These are phyloP conservation scores for Botrytis fabae DNA, from an alignment of 2,329 filamentous ascomycete genomes.

Conservation along the genomic window DNA sequence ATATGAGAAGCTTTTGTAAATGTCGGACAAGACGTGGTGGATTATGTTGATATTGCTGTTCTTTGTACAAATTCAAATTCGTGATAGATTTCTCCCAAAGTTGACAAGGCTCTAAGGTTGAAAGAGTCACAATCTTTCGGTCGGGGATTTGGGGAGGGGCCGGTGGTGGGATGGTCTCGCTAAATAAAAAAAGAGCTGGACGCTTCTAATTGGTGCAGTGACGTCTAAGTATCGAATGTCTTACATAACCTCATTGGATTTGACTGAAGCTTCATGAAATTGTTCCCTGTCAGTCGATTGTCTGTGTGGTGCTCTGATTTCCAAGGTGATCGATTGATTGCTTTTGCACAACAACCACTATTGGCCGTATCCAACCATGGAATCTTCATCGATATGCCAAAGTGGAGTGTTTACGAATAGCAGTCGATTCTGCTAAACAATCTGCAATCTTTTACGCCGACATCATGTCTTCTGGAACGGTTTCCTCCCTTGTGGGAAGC, in stretches of 20 bases:
- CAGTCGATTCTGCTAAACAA: slow-evolving; percentile 2
- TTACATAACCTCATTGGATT: background rate
- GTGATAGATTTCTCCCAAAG: slow-evolving; percentile 15
- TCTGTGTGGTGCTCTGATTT: background rate
- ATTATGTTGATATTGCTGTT: slow-evolving; percentile 1
- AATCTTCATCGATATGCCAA: background rate
- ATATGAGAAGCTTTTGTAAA: background rate
- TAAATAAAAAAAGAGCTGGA: slow-evolving; percentile 20
- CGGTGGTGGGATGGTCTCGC: slow-evolving; percentile 23
- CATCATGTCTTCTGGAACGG: slow-evolving; percentile 26
- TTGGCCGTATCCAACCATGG: slow-evolving; percentile 8
- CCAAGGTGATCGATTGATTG: slow-evolving; percentile 1
- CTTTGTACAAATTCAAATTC: slow-evolving; percentile 19
- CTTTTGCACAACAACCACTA: slow-evolving; percentile 6
- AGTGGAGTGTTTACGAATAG: background rate
- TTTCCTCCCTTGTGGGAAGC: slow-evolving; percentile 31
- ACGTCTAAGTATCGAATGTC: slow-evolving; percentile 2
- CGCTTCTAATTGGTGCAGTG: slow-evolving; percentile 15
- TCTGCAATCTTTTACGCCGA: slow-evolving; percentile 7
- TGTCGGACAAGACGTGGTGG: background rate
- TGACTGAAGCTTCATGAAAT: slow-evolving; percentile 10
- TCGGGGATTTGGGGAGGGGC: slow-evolving; percentile 20
- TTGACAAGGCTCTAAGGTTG: slow-evolving; percentile 1
- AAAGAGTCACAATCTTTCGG: slow-evolving; percentile 21
- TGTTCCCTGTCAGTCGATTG: slow-evolving; percentile 8